Conservation (phyloP, 2,329 filamentous ascomycete genomes). For the Claviceps monticola region DNA sequence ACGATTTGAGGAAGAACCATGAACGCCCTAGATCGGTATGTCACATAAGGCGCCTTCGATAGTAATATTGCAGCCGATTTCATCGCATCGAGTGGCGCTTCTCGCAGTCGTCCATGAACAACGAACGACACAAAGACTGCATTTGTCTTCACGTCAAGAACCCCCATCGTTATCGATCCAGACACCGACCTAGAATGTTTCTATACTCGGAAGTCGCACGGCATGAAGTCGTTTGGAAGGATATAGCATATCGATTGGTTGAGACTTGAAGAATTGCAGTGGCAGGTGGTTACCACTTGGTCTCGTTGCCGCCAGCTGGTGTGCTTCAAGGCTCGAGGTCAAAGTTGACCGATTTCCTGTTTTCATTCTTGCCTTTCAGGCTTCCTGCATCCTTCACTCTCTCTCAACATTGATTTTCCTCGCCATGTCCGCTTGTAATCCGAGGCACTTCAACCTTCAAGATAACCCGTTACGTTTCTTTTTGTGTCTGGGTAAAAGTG, state of each 20-base stretch:
- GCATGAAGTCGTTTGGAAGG: background rate
- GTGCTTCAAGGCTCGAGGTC: background rate
- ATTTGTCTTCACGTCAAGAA: background rate
- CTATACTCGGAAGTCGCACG: background rate
- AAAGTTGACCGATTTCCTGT: background rate
- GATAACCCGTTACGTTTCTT: conserved; percentile 20
- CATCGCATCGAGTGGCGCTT: background rate
- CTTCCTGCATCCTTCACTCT: background rate
- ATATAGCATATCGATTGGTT: background rate
- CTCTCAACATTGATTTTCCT: background rate
- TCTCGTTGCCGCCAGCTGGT: background rate
- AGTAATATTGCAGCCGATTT: background rate
- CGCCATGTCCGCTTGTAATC: conserved; percentile 23
- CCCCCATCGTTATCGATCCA: background rate
- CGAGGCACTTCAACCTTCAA: conserved; percentile 25
- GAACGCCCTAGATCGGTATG: conserved; percentile 45
- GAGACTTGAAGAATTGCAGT: background rate
- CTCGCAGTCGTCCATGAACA: background rate
- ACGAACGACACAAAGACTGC: background rate
- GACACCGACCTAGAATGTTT: background rate
- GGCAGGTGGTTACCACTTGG: conserved; percentile 1
- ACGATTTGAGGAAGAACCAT: conserved; percentile 20
- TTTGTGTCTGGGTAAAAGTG: background rate
- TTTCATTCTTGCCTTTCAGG: background rate
- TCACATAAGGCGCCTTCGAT: conserved; percentile 4